Percentiles rank a stretch among this genome's conserved stretches.
phyloP scores from a whole-genome alignment of 2,329 filamentous ascomycete species.

The Neonectria hederae region DNA sequence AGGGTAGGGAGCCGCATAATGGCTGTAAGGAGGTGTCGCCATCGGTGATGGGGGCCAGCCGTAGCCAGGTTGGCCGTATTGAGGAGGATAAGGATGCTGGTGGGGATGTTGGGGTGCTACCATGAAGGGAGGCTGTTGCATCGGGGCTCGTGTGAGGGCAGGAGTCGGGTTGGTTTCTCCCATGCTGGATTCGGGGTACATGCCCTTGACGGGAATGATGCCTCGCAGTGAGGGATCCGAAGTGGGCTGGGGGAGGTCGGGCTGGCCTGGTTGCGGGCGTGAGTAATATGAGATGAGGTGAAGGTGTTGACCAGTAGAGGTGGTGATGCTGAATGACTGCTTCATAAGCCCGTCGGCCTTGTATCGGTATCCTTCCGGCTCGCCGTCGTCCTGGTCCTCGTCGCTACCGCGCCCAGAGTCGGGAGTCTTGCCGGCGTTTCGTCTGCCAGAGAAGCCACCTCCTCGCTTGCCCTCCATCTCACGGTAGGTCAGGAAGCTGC shows the following conservation, averaged over 20 bases:
- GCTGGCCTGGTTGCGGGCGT: slow-evolving; percentile 76
- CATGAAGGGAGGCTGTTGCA: slow-evolving; percentile 58
- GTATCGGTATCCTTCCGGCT: slow-evolving; percentile 91
- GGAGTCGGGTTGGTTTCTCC: slow-evolving; percentile 85
- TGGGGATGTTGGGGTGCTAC: slow-evolving; percentile 48
- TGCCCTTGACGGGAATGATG: slow-evolving; percentile 88
- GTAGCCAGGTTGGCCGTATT: slow-evolving; percentile 57
- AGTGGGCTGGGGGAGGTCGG: slow-evolving; percentile 82
- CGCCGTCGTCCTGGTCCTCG: slow-evolving; percentile 84
- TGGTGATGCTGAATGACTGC: slow-evolving; percentile 99
- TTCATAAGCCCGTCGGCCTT: slow-evolving; percentile 99
- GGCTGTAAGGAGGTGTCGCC: slow-evolving; percentile 63
- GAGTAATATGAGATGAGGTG: slow-evolving; percentile 98
- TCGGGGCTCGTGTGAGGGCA: slow-evolving; percentile 79
- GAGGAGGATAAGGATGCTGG: slow-evolving; percentile 48
- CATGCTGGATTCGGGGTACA: slow-evolving; percentile 96
- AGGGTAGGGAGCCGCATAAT: slow-evolving; percentile 54
- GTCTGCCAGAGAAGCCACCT: slow-evolving; percentile 72
- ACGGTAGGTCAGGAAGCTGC: slow-evolving; percentile 95
- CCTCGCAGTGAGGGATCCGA: slow-evolving; percentile 81
- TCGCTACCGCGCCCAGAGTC: slow-evolving; percentile 84
- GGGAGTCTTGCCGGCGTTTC: slow-evolving; percentile 77
- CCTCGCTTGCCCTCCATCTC: slow-evolving; percentile 99
- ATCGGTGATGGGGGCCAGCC: slow-evolving; percentile 66
- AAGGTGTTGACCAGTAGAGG: slow-evolving; percentile 85